Base-by-base conservation (phyloP, 139 green algal genomes). In the Chlorella sp. region DNA sequence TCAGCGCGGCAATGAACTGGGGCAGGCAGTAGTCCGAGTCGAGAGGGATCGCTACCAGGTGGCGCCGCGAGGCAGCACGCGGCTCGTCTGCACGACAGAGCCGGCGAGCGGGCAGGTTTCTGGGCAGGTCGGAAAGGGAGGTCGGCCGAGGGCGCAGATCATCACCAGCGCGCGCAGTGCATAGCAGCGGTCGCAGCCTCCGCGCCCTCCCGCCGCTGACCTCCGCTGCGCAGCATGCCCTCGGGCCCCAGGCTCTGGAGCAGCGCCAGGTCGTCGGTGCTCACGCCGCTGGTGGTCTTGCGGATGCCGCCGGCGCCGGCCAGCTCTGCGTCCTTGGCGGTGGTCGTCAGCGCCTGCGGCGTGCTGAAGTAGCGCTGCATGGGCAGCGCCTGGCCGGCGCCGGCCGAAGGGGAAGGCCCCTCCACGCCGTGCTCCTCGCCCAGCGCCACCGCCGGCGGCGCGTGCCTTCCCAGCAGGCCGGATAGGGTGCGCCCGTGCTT, bases 41-140 rank as follows among this genome's bases (percentile, higher is more conserved):
- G 53, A 88, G 61, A 31, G 61, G 38, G 38, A 90, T 56, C 42
- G 80, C 71, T 42, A 87, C 70, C 42, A 86, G 69, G 27, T 42
- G 59, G 36, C 55, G 51, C 35, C 82, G 74, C n/a, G 27, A 53
- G 23, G 41, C 35, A 36, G 40, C 68, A 41, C 50, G 67, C 46
- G 35, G 68, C n/a, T n/a, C n/a, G n/a, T n/a, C n/a, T n/a, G n/a
- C n/a, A n/a, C 68, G 19, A 58, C 48, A 58, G 48, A 58, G 48
- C 48, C 21, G 48, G 48, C 17, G 48, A 21, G 48, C 17, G 1
- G 48, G 48, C 17, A 21, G 48, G 21, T 58, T 17, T 17, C 48
- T n/a, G 48, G 21, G 48, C n/a, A n/a, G n/a, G n/a, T n/a, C n/a
- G n/a, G n/a, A n/a, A n/a, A n/a, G n/a, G n/a, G n/a, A n/a, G n/a